Evolutionary conservation across 148 eudicot species (phyloP).

Genomic region (Rhododendron molle): DNA sequence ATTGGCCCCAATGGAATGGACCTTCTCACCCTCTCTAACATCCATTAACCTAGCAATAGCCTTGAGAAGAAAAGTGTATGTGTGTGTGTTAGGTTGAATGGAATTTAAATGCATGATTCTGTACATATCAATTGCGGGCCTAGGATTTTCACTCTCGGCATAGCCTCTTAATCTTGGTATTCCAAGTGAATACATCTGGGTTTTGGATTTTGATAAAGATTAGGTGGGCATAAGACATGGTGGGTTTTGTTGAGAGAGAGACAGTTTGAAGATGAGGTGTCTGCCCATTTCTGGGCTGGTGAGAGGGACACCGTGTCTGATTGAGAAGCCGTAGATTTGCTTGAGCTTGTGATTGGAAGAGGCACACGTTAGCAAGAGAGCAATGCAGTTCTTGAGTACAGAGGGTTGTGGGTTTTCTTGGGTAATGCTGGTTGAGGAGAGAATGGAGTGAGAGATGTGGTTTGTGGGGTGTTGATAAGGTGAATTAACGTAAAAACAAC

Average conservation of each 20-base stretch:
- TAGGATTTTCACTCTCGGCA: conserved; percentile 60
- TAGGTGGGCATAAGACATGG: conserved; percentile 50
- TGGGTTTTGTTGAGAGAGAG: conserved; percentile 33
- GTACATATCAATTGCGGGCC: conserved; percentile 43
- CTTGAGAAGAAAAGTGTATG: conserved; percentile 69
- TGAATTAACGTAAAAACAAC: neutral
- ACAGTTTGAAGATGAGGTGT: conserved; percentile 57
- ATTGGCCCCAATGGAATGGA: conserved; percentile 35
- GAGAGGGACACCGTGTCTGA: conserved; percentile 57
- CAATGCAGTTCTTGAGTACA: conserved; percentile 60
- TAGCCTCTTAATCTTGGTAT: conserved; percentile 75
- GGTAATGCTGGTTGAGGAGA: neutral
- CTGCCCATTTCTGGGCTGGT: conserved; percentile 53
- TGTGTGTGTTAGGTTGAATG: no score
- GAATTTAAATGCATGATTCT: conserved; percentile 26
- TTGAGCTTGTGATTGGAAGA: conserved; percentile 51
- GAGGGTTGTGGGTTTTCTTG: conserved; percentile 30
- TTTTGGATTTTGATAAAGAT: conserved; percentile 45
- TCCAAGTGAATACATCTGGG: conserved; percentile 70
- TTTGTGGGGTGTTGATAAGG: neutral
- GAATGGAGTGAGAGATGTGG: neutral
- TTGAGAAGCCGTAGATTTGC: conserved; percentile 76
- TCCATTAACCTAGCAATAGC: conserved; percentile 50
- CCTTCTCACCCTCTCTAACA: conserved; percentile 53
- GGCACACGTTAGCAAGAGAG: conserved; percentile 58